phyloP scores from a whole-genome alignment of 2,329 filamentous ascomycete species.

The Emergomyces orientalis region DNA sequence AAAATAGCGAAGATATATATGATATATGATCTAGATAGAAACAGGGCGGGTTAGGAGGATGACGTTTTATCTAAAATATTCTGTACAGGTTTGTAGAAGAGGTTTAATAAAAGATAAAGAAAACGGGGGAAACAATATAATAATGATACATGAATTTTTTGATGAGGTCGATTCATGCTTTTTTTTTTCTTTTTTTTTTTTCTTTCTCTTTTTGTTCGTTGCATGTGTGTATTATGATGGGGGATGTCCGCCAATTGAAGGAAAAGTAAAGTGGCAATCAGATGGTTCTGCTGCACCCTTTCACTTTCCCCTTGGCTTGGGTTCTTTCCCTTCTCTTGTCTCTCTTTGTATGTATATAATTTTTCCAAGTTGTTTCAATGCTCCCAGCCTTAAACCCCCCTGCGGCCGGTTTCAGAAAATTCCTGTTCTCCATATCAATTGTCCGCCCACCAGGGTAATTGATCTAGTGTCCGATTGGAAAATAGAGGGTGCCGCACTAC shows the following conservation, averaged over 20 bases:
- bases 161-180: constrained; percentile 2
- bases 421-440: neutral
- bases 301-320: neutral
- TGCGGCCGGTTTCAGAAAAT: neutral
- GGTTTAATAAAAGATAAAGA: neutral
- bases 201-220: neutral
- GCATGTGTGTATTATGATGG: neutral
- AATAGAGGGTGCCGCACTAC: neutral
- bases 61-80: neutral
- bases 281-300: neutral
- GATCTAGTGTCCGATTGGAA: neutral
- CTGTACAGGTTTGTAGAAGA: neutral
- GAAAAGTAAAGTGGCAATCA: neutral
- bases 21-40: constrained; percentile 3
- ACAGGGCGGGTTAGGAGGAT: neutral
- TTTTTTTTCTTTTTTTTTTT: neutral
- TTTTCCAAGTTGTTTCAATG: neutral
- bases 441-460: neutral
- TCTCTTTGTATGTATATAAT: neutral
- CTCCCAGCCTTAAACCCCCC: neutral
- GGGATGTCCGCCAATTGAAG: neutral
- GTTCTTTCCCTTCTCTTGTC: neutral
- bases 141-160: constrained; percentile 8
- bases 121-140: neutral
- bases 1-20: neutral